Evolutionary conservation across 2,329 filamentous ascomycete genomes (phyloP), one percentile per base, ranked within the genome.

Genomic region (Fusarium penzigii): DNA sequence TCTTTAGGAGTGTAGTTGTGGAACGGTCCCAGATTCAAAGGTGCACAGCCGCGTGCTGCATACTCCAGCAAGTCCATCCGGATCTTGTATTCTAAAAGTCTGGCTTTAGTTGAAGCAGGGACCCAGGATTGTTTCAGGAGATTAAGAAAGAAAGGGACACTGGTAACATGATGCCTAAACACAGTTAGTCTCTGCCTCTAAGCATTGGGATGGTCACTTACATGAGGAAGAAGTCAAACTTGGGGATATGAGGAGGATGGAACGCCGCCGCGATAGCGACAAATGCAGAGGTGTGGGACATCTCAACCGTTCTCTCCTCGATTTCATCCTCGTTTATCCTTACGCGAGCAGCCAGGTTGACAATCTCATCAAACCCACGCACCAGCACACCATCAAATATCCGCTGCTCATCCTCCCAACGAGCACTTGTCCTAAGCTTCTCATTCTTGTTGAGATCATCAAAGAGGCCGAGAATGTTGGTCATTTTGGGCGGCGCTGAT

Each of bases 81-180:
- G 45, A 86, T 88, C 70, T 95, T 96, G 83, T 86, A 92, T 70
- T 94, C 88, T 8, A 96, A 76, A 0, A 96, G 73, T 6, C 89
- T 84, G 12, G 78, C 75, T 66, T 92, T 93, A 44, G 76, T 75
- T 8, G 77, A 75, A 0, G 72, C 65, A 0, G 83, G 76, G 41
- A 92, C 76, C 81, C 82, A 94, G 38, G 76, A 58, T 58, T 79
- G 79, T 11, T 73, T 72, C 64, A 86, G 80, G 67, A 96, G 79
- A 8, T 78, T 76, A 58, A 90, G 79, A 74, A 93, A 94, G 59
- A 96, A 84, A n/a, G 87, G 86, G 11, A 78, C 66, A 0, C 76
- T 76, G 65, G 88, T 97, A 59, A 93, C 74, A 63, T 85, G 83
- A 70, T 97, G 92, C 63, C 92, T 92, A 66, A 1, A 8, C 13